phyloP scores from a whole-genome alignment of 2,329 filamentous ascomycete species.

The Chrysosporium keratinophilum region DNA sequence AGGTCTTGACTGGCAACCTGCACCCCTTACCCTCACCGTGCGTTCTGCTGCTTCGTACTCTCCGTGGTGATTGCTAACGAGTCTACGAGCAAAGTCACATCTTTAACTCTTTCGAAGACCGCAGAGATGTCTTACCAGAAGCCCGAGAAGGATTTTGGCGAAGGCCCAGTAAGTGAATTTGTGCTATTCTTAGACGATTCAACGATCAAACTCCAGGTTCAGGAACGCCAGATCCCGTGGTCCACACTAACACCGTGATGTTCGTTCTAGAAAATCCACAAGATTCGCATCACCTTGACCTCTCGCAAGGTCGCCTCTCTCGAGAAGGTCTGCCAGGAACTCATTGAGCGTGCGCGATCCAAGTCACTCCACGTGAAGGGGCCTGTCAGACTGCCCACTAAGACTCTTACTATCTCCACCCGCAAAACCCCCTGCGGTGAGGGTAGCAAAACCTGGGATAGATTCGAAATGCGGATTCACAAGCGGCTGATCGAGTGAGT shows the following conservation, averaged over 20 bases:
- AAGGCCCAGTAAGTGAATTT: constrained; percentile 59
- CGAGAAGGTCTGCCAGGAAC: constrained; percentile 96
- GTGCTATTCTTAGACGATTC: background rate
- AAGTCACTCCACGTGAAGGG: constrained; percentile 99
- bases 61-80: background rate
- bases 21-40: background rate
- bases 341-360: constrained; percentile 95
- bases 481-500: constrained; percentile 91
- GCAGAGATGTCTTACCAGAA: constrained; percentile 86
- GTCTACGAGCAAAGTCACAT: background rate
- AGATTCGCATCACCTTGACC: constrained; percentile 96
- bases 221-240: constrained; percentile 12
- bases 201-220: background rate
- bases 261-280: constrained; percentile 66
- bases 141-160: constrained; percentile 85
- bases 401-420: constrained; percentile 92
- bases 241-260: background rate
- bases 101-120: constrained; percentile 15
- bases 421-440: constrained; percentile 99
- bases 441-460: constrained; percentile 99
- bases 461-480: constrained; percentile 98
- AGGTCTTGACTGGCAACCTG: constrained; percentile 63
- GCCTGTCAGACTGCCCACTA: constrained; percentile 93
- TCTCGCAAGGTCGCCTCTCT: constrained; percentile 88
- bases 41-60: background rate